phyloP scores from a whole-genome alignment of 2,329 filamentous ascomycete species.

The Aureobasidium leucospermi region DNA sequence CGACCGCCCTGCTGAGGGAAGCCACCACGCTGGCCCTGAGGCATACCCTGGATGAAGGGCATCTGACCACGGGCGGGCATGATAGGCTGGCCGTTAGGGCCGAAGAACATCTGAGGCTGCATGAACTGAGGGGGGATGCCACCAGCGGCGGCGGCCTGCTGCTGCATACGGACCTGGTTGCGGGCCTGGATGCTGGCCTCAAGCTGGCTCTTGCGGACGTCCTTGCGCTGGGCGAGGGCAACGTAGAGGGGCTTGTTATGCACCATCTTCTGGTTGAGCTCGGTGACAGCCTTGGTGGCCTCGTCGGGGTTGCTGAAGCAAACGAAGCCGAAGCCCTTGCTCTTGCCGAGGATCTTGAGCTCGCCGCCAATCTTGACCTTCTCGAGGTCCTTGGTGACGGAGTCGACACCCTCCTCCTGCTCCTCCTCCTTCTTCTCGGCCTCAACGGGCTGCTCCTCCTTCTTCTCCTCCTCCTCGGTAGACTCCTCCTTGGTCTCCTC shows the following conservation, averaged over 20 bases:
- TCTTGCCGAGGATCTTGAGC: constrained; percentile 77
- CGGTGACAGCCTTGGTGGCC: constrained; percentile 95
- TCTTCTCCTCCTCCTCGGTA: constrained; percentile 45
- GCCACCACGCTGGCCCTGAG: constrained; percentile 73
- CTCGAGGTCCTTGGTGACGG: constrained; percentile 43
- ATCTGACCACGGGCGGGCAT: constrained; percentile 55
- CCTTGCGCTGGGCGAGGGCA: constrained; percentile 96
- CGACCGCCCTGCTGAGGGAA: constrained; percentile 83
- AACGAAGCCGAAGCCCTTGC: constrained; percentile 99
- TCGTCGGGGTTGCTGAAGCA: constrained; percentile 99
- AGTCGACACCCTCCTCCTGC: constrained; percentile 44
- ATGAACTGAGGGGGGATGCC: constrained; percentile 79
- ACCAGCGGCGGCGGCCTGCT: constrained; percentile 74
- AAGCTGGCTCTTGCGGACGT: constrained; percentile 97
- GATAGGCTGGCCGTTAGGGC: constrained; percentile 64
- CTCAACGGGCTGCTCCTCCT: constrained; percentile 45
- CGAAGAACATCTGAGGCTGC: constrained; percentile 82
- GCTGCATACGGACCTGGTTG: constrained; percentile 97
- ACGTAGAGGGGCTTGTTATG: constrained; percentile 96
- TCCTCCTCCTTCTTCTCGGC: constrained; percentile 48
- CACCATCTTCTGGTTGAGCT: constrained; percentile 99
- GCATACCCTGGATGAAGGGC: constrained; percentile 54
- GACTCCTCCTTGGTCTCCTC: constrained; percentile 41
- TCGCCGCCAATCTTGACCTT: constrained; percentile 49
- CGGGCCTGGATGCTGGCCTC: constrained; percentile 98